Conservation (phyloP, 2,329 filamentous ascomycete species). For the Capronia coronata region DNA sequence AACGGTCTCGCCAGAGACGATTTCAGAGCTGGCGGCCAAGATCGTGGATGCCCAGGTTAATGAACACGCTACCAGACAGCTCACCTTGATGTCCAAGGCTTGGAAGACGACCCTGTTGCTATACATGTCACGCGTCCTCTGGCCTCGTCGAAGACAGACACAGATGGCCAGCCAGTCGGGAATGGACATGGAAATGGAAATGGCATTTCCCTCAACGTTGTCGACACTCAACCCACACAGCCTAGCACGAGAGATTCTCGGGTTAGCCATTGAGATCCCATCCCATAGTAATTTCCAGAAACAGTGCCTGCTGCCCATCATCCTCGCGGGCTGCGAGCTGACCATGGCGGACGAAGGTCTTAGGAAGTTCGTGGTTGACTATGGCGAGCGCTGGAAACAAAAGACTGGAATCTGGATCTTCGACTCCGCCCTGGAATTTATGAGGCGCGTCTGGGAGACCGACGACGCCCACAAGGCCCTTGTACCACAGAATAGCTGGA, state of each 20-base stretch:
- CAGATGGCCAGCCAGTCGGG: no score
- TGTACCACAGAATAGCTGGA: neutral
- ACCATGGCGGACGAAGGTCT: neutral
- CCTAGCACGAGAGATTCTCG: conserved; percentile 13
- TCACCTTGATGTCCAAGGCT: conserved; percentile 12
- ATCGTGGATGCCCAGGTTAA: conserved; percentile 7
- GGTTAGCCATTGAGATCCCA: conserved; percentile 8
- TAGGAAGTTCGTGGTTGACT: conserved; percentile 17
- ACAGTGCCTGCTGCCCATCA: conserved; percentile 19
- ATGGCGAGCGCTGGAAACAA: conserved; percentile 21
- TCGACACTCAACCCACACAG: conserved; percentile 6
- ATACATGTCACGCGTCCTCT: conserved; percentile 15
- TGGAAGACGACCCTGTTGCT: conserved; percentile 17
- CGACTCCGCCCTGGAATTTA: conserved; percentile 16
- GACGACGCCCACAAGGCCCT: conserved; percentile 3
- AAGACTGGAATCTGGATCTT: conserved; percentile 24
- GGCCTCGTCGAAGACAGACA: no score
- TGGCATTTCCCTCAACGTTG: neutral
- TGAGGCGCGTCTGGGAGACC: conserved; percentile 17
- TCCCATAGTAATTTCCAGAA: conserved; percentile 21
- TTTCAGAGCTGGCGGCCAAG: conserved; percentile 7
- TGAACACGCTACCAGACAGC: conserved; percentile 1
- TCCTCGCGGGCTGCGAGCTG: conserved; percentile 18
- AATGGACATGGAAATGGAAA: neutral
- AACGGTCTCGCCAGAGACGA: neutral